phyloP scores from a whole-genome alignment of 1,139 yeast genomes.

The Debaryomyces sp. region DNA sequence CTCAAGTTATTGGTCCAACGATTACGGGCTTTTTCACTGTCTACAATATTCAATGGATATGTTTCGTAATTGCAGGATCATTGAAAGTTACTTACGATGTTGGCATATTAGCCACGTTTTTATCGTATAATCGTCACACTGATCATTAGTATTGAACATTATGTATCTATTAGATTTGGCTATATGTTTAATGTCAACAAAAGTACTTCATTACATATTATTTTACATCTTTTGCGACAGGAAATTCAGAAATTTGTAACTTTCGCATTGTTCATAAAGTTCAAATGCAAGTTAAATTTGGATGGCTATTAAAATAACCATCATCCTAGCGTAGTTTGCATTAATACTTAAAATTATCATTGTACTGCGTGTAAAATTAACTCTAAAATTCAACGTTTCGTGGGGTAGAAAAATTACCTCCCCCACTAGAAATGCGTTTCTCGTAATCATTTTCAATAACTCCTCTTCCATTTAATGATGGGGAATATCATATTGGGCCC shows the following conservation, averaged over 20 bases:
- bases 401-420: neutral
- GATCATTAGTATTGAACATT: conserved; percentile 17
- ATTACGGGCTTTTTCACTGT: conserved; percentile 39
- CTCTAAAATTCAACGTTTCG: neutral
- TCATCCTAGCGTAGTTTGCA: neutral
- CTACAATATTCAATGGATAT: conserved; percentile 37
- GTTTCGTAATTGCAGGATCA: conserved; percentile 42
- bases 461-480: neutral
- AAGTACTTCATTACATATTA: too few species aligned
- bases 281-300: neutral
- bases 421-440: neutral
- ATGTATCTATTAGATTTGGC: too few species aligned
- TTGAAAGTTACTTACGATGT: conserved; percentile 42
- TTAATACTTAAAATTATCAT: too few species aligned
- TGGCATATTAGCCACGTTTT: conserved; percentile 40
- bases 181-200: too few species aligned
- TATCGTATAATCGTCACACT: conserved; percentile 28
- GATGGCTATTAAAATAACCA: too few species aligned
- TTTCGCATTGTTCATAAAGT: too few species aligned
- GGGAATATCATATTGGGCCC: neutral
- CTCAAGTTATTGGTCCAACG: conserved; percentile 42
- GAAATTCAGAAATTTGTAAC: too few species aligned
- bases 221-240: too few species aligned
- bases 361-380: too few species aligned
- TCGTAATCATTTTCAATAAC: neutral